phyloP scores from a whole-genome alignment of 257 asterid species.

The Ilex asprella region DNA sequence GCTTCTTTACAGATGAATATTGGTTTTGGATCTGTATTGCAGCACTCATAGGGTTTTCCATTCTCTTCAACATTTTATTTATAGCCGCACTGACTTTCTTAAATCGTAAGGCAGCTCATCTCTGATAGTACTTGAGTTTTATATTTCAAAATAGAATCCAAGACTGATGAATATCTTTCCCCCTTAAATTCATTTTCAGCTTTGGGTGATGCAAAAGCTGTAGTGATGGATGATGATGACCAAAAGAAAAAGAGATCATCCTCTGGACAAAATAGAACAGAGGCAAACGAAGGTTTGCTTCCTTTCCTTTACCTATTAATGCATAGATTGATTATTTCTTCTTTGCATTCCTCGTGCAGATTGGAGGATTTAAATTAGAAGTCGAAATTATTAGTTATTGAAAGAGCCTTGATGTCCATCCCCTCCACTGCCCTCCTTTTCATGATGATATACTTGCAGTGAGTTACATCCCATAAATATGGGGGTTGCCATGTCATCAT shows the following conservation, averaged over 20 bases:
- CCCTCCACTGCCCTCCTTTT: no score
- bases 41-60: constrained; percentile 41
- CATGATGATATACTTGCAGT: no score
- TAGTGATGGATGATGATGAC: constrained; percentile 17
- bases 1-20: constrained; percentile 38
- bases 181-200: constrained; percentile 23
- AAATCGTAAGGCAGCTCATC: constrained; percentile 28
- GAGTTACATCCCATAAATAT: no score
- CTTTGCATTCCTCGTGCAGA: no score
- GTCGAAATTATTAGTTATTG: no score
- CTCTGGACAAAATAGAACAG: constrained; percentile 1
- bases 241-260: constrained; percentile 7
- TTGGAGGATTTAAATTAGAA: no score
- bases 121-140: background rate
- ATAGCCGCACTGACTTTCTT: constrained; percentile 39
- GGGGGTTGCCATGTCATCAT: no score
- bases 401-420: no score
- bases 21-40: constrained; percentile 40
- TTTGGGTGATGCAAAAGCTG: constrained; percentile 23
- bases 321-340: no score
- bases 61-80: constrained; percentile 38
- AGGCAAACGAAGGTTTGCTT: no score
- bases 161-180: constrained; percentile 5
- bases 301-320: background rate
- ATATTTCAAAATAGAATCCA: background rate